A percentile compares a stretch with the other conserved stretches of the same genome.
Evolutionary conservation across 805 yeast species (phyloP).

Genomic region (Millerozyma acaciae): DNA sequence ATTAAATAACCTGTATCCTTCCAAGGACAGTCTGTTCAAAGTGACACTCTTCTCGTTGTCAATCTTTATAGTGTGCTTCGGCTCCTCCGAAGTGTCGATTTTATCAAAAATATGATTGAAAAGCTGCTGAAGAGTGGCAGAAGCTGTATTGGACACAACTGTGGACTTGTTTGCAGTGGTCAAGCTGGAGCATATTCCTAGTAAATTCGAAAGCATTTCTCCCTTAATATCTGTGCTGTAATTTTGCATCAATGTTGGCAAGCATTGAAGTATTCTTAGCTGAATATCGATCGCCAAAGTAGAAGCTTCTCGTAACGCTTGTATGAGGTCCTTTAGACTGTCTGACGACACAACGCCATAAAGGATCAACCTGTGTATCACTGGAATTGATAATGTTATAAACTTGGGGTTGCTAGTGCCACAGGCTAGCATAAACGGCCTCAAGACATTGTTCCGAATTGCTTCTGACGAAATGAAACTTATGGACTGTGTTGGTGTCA

Average conservation of each 20-base stretch:
- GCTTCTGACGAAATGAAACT: constrained; percentile 18
- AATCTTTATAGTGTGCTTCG: constrained; percentile 19
- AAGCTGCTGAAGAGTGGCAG: constrained; percentile 88
- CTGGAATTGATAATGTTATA: constrained; percentile 66
- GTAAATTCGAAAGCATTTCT: constrained; percentile 50
- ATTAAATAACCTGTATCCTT: constrained; percentile 63
- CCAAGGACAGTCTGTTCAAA: constrained; percentile 56
- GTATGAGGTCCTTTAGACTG: constrained; percentile 54
- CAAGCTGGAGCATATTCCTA: constrained; percentile 68
- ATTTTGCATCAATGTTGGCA: constrained; percentile 69
- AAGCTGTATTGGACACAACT: constrained; percentile 84
- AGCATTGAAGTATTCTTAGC: constrained; percentile 75
- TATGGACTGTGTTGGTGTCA: constrained; percentile 5
- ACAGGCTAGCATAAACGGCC: constrained; percentile 72
- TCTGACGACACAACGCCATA: constrained; percentile 51
- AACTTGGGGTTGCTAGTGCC: constrained; percentile 71
- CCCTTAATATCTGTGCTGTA: constrained; percentile 57
- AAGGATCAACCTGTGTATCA: constrained; percentile 59
- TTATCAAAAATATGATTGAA: constrained; percentile 75
- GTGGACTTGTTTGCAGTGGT: constrained; percentile 66
- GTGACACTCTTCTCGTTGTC: constrained; percentile 42
- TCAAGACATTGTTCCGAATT: constrained; percentile 14
- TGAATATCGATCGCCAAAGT: constrained; percentile 79
- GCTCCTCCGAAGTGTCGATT: constrained; percentile 19
- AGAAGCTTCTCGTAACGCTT: constrained; percentile 68